Conservation (phyloP, 805 yeast genomes). For the Candida jianshihensis region DNA sequence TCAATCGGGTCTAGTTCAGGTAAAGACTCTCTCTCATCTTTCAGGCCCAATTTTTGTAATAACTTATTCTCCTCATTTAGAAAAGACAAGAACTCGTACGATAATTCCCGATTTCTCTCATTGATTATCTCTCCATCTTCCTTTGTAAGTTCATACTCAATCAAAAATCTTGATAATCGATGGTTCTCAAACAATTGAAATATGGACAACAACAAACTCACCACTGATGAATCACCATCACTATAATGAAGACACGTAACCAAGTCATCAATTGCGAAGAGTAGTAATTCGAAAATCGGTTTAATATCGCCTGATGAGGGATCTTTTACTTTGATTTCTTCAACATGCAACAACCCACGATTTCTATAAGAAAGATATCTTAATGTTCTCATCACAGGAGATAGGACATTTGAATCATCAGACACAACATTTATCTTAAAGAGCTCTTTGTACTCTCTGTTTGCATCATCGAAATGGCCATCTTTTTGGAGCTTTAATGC, state of each 20-base stretch:
- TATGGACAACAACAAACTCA: slow-evolving; percentile 43
- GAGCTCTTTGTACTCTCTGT: slow-evolving; percentile 48
- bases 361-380: slow-evolving; percentile 77
- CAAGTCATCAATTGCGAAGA: slow-evolving; percentile 49
- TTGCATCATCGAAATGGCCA: slow-evolving; percentile 42
- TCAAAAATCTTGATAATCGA: slow-evolving; percentile 44
- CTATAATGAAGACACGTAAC: slow-evolving; percentile 57
- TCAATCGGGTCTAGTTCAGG: slow-evolving; percentile 7
- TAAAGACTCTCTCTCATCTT: neutral
- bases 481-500: slow-evolving; percentile 61
- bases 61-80: slow-evolving; percentile 8
- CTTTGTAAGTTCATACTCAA: slow-evolving; percentile 53
- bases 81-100: slow-evolving; percentile 7
- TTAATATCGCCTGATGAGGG: neutral
- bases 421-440: slow-evolving; percentile 63
- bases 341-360: slow-evolving; percentile 64
- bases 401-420: slow-evolving; percentile 33
- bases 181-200: slow-evolving; percentile 41
- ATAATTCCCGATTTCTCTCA: slow-evolving; percentile 17
- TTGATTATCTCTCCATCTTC: slow-evolving; percentile 29
- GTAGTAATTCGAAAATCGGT: slow-evolving; percentile 6
- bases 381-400: slow-evolving; percentile 68
- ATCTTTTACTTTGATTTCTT: slow-evolving; percentile 21
- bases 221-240: slow-evolving; percentile 55
- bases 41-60: slow-evolving; percentile 2